Conservation (phyloP, 2,329 filamentous ascomycete species). For the Beauveria varroae region DNA sequence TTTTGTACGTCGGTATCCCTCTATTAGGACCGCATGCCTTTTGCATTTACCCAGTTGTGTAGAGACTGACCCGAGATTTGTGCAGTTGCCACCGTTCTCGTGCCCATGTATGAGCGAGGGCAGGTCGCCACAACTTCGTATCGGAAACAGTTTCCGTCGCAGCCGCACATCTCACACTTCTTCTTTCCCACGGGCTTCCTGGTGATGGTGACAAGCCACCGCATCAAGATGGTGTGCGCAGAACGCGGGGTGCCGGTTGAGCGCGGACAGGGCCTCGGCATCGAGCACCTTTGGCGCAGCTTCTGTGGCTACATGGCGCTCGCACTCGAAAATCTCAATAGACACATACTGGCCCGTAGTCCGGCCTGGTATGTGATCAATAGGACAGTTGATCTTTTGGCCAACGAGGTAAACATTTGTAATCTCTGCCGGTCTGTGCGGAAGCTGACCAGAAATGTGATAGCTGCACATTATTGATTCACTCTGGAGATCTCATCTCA, state of each 20-base stretch:
- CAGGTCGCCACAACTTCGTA: neutral
- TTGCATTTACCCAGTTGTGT: neutral
- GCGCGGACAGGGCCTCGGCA: neutral
- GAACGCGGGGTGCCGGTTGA: neutral
- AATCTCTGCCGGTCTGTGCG: neutral
- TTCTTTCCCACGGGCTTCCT: neutral
- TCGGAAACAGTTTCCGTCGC: neutral
- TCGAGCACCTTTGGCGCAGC: neutral
- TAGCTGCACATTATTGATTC: neutral
- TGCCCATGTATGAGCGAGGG: neutral
- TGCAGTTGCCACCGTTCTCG: neutral
- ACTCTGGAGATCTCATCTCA: neutral
- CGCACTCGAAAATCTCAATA: neutral
- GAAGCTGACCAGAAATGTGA: neutral
- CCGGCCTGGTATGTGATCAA: neutral
- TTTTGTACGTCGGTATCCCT: neutral
- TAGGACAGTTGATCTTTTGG: neutral
- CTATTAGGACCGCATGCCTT: neutral
- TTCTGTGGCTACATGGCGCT: neutral
- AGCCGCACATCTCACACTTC: neutral
- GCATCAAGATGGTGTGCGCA: neutral
- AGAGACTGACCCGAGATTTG: neutral
- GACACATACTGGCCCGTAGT: neutral
- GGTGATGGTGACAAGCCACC: neutral
- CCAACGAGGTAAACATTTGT: neutral